Percentiles rank a stretch among this genome's conserved stretches.
Evolutionary conservation across 306 rosid species (phyloP).

Genomic region (Cucumis melo): DNA sequence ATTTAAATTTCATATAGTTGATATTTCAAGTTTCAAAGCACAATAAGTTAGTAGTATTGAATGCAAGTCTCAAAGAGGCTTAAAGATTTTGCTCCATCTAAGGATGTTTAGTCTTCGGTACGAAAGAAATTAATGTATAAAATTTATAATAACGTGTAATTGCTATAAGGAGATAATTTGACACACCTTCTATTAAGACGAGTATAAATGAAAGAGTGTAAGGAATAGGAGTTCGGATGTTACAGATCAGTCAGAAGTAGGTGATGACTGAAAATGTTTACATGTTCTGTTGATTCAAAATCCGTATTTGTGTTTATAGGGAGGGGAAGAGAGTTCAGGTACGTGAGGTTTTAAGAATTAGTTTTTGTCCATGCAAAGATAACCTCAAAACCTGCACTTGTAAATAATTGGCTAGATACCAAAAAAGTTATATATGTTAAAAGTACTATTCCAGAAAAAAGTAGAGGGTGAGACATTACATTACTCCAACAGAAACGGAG

Average conservation of each 20-base stretch:
- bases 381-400: not conserved
- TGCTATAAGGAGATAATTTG: not conserved
- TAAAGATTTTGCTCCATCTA: constrained; percentile 1
- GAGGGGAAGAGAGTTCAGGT: no score
- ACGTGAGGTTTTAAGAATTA: not conserved
- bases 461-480: constrained; percentile 34
- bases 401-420: not conserved
- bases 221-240: not conserved
- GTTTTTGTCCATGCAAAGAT: not conserved
- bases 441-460: constrained; percentile 14
- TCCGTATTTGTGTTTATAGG: not conserved
- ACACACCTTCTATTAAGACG: not conserved
- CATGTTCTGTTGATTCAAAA: no score
- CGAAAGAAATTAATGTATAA: not conserved
- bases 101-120: not conserved
- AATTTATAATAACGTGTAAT: not conserved
- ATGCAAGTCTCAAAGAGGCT: not conserved
- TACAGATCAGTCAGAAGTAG: not conserved
- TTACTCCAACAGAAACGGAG: constrained; percentile 99
- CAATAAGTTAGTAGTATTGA: not conserved
- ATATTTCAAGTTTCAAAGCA: not conserved
- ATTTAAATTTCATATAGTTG: not conserved
- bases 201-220: not conserved
- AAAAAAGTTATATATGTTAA: not conserved
- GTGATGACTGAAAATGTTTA: not conserved